A percentile compares a stretch with the other conserved stretches of the same genome.
phyloP scores from a whole-genome alignment of 2,329 filamentous ascomycete species.

The Fusarium xyrophilum region DNA sequence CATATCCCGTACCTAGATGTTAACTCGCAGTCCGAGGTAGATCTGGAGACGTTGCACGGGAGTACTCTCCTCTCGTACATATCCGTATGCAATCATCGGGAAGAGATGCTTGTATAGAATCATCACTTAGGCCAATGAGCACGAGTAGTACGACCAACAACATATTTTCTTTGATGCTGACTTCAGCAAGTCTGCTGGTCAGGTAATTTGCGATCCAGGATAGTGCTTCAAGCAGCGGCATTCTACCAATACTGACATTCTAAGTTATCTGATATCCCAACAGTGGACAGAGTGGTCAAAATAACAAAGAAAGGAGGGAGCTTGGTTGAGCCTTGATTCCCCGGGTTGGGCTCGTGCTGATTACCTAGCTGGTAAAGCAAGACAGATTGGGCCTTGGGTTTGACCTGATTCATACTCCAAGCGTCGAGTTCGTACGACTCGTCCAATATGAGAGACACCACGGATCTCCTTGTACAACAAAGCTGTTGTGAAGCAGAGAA shows the following conservation, averaged over 20 bases:
- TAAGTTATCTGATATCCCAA: background rate
- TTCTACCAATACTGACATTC: background rate
- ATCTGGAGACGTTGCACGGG: background rate
- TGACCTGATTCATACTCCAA: conserved; percentile 1
- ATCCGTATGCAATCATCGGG: background rate
- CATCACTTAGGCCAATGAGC: background rate
- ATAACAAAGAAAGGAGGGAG: background rate
- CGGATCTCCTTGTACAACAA: conserved; percentile 13
- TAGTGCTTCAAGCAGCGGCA: background rate
- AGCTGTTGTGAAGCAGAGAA: background rate
- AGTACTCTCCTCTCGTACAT: background rate
- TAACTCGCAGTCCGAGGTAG: conserved; percentile 2
- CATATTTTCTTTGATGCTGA: background rate
- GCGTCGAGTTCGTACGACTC: background rate
- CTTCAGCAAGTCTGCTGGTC: background rate
- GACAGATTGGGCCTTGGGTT: conserved; percentile 6
- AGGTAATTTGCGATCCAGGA: background rate
- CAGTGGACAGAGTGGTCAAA: background rate
- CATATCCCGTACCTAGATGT: too few species aligned
- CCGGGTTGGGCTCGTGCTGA: conserved; percentile 14
- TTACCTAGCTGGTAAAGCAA: conserved; percentile 26
- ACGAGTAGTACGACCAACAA: background rate
- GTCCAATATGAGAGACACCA: background rate
- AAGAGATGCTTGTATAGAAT: background rate
- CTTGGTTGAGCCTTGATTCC: background rate